Base-by-base conservation (phyloP, 495 filamentous ascomycete species). In the Neurospora sp. region DNA sequence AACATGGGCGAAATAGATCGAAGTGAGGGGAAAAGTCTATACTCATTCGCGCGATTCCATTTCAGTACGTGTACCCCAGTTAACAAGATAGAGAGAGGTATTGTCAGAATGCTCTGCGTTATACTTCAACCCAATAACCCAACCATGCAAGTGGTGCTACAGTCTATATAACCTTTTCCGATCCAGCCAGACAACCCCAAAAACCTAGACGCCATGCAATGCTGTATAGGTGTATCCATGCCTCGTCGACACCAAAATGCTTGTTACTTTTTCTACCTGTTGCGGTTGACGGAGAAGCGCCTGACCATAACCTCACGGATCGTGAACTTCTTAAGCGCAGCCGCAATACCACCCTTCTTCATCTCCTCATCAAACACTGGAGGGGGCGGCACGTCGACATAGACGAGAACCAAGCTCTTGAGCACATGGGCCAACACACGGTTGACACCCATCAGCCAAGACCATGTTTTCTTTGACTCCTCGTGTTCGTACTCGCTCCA, bases 401-500 rank as follows among this genome's bases (percentile, higher is more conserved):
- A 99, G 72, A 89, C 89, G 14, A 98, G 77, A 41, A 98, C 90
- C 74, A 98, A 77, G 16, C 88, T 96, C 86, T 99, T 99, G 76
- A 89, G 87, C 7, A 97, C 96, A 75, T 94, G 92, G 9, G 88
- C 88, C 73, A 97, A 91, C n/a, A 98, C 94, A 16, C 96, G 89
- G 77, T 97, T 97, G 45, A 97, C 87, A 48, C 92, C 91, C 84
- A 97, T 94, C 71, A 98, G 81, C 94, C 94, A 97, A 84, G 92
- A 92, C 96, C 96, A 98, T 69, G 88, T 89, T 72, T 78, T 82
- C 70, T 84, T 81, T 37, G 84, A 84, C 71, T 79, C 73, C 81
- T 84, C 40, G 74, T 83, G 76, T 38, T 81, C 79, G 74, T 82
- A 45, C 79, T 84, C 59, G 86, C 81, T 85, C 94, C 94, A 98